A percentile compares a stretch with the other conserved stretches of the same genome.
phyloP scores from a whole-genome alignment of 495 filamentous ascomycete species.

The Podospora pseudoanserina region DNA sequence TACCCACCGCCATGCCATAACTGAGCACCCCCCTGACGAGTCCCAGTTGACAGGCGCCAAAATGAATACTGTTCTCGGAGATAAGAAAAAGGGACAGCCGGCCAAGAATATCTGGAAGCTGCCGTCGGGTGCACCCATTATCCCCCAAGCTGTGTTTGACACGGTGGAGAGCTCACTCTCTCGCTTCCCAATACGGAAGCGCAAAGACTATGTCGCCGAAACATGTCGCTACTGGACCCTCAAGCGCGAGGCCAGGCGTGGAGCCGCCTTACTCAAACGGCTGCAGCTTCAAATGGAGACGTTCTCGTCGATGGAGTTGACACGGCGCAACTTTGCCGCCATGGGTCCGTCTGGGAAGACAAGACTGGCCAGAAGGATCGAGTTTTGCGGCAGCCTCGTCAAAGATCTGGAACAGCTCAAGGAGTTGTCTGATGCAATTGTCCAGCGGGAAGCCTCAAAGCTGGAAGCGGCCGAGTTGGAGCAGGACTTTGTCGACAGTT shows the following conservation, averaged over 20 bases:
- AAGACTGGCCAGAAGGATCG: conserved; percentile 74
- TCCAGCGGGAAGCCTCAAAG: conserved; percentile 69
- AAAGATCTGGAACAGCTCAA: conserved; percentile 72
- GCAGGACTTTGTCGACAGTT: conserved; percentile 70
- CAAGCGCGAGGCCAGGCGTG: conserved; percentile 87
- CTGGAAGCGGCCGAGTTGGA: conserved; percentile 71
- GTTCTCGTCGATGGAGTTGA: conserved; percentile 95
- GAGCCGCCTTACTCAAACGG: conserved; percentile 86
- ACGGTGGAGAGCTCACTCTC: conserved; percentile 73
- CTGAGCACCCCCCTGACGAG: conserved; percentile 55
- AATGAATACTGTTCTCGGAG: conserved; percentile 58
- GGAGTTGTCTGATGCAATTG: conserved; percentile 61
- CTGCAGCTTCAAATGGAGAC: conserved; percentile 91
- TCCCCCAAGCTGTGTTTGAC: conserved; percentile 79
- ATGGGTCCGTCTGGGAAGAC: conserved; percentile 83
- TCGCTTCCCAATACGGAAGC: conserved; percentile 75
- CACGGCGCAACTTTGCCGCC: conserved; percentile 81
- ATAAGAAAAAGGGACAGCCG: conserved; percentile 66
- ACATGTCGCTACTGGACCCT: conserved; percentile 97
- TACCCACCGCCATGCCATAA: conserved; percentile 56
- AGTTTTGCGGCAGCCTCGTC: conserved; percentile 75
- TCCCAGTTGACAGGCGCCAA: conserved; percentile 54
- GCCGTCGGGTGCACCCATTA: conserved; percentile 90
- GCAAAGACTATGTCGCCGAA: conserved; percentile 87
- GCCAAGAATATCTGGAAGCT: conserved; percentile 84